Base-by-base conservation (phyloP, 83 land plant genomes). In the Picea abies region DNA sequence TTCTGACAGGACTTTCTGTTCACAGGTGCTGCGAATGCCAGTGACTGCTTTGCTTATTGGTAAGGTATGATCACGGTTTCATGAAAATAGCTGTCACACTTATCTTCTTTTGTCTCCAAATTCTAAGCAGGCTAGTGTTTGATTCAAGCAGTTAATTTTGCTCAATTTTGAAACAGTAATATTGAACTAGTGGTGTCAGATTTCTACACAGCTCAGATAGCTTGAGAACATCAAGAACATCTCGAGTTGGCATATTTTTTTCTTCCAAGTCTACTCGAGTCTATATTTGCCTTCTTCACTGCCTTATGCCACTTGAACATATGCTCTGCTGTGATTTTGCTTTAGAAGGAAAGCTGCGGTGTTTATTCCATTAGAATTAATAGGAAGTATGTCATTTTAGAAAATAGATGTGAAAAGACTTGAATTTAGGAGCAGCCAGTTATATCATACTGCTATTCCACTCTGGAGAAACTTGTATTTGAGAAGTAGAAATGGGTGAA, bases 1-100 rank as follows among this genome's bases (percentile, higher is more conserved):
- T 81, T 81, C 68, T 52, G 23, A 79, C n/a, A 63, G 29, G 25
- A 39, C 29, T 10, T 44, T 44, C 41, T 66, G 49, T 61, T 81
- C 44, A 20, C 90, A 91, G 93, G 90, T 93, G 22, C 58, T 93
- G 78, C 90, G 92, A 11, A 93, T 93, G 95, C 88, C 89, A 61
- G 88, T 91, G 63, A 58, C n/a, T 76, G 84, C 83, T 26, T 44
- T 91, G 60, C 85, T 93, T 52, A 61, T 78, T 68, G 88, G 87
- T 52, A 83, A 88, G 93, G 93, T 91, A 78, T n/a, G 47, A 58
- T 37, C 16, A 63, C 15, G 49, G 77, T 73, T 73, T 19, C 58
- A 47, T 22, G 23, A 20, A 73, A 73, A 73, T 8, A 17, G 17
- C 49, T 44, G 56, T 41, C 9, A 22, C 12, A 1, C 29, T 73